Percentiles rank a stretch among this genome's conserved stretches.
Conservation (phyloP, 2,329 filamentous ascomycete species). For the Didymella pinodella region DNA sequence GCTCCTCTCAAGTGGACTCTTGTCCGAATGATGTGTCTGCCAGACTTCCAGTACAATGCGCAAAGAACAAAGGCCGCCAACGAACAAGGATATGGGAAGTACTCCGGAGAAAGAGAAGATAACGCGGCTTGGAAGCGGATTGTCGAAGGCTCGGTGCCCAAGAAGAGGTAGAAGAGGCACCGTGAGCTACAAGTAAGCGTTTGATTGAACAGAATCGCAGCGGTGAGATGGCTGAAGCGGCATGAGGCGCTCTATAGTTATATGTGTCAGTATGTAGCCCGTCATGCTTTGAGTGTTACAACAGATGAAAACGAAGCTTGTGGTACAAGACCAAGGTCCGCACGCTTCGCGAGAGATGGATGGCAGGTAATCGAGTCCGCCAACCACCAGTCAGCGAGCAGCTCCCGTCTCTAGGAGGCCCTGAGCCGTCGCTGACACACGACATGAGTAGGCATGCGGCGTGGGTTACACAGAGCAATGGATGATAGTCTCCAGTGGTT, state of each 20-base stretch:
- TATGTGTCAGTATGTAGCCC: conserved; percentile 42
- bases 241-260: conserved; percentile 33
- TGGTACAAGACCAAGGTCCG: conserved; percentile 43
- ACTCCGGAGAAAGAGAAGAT: background rate
- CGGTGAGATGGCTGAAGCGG: conserved; percentile 23
- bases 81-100: background rate
- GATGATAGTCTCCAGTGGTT: conserved; percentile 28
- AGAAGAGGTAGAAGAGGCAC: background rate
- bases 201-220: conserved; percentile 7
- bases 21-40: background rate
- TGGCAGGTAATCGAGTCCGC: conserved; percentile 30
- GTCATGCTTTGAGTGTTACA: conserved; percentile 43
- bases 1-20: background rate
- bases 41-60: background rate
- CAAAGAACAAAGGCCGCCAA: background rate
- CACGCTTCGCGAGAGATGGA: conserved; percentile 35
- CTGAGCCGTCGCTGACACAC: conserved; percentile 37
- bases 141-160: background rate
- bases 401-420: conserved; percentile 27
- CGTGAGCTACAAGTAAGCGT: background rate
- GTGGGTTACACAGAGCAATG: conserved; percentile 39
- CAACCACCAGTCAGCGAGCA: conserved; percentile 33
- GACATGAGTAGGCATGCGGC: conserved; percentile 39
- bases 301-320: conserved; percentile 37
- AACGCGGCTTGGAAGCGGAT: background rate